Base-by-base conservation (phyloP, 805 yeast genomes). In the Wickerhamomyces bovis region DNA sequence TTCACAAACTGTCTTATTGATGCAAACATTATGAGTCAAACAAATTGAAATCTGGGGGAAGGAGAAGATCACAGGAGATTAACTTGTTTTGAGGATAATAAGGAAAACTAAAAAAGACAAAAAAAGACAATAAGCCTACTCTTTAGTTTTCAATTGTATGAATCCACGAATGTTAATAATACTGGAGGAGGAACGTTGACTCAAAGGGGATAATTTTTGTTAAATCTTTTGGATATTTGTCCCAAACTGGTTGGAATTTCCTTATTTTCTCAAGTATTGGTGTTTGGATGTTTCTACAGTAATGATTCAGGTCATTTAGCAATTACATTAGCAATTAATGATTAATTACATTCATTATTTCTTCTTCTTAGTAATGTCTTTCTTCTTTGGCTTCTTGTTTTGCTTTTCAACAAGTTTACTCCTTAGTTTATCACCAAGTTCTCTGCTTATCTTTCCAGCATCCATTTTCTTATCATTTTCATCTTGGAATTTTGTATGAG, bases 401-500 rank as follows among this genome's bases (percentile, higher is more conserved):
- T 33, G 18, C 36, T 33, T 33, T 16, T 33, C 39, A 13, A 4
- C 9, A 4, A 36, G 19, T 10, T 20, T 36, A 12, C 6, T 48
- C 43, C 44, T 43, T 49, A 44, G 42, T 36, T 51, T 50, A 13
- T 38, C 39, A n/a, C 44, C 50, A 18, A 44, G 41, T 15, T 38
- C 35, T 38, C 38, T 44, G 13, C 36, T 35, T 36, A 36, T 43
- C 44, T 30, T 26, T 38, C 35, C 31, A 26, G 33, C 44, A 41
- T 47, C 42, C 41, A 50, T 41, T 21, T 26, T 23, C 23, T 39
- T 38, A 18, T 41, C 40, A 20, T 39, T 39, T 22, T 51, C 44
- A 28, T 51, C 53, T 16, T 47, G 44, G 52, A 79, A 80, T 50
- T 68, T 76, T 1, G 76, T 78, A 52, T 79, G 84, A 41, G 67